Conservation (phyloP, 116 monocot species). For the Trichopus zeylanicus region DNA sequence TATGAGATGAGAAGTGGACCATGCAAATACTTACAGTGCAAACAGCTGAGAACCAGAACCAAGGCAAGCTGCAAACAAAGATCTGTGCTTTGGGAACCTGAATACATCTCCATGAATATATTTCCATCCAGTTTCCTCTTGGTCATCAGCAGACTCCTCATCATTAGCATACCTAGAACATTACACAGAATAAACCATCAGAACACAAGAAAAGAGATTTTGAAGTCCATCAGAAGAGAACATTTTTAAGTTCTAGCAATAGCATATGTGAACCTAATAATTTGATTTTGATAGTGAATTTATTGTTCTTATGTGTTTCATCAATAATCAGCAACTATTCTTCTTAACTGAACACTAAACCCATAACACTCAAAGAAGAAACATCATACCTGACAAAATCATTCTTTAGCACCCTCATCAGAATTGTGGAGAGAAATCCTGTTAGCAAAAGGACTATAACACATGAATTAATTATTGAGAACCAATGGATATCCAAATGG, state of each 20-base stretch:
- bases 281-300: too few relatives aligned
- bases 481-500: too few relatives aligned
- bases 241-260: too few relatives aligned
- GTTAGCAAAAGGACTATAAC: slow-evolving; percentile 26
- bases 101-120: slow-evolving; percentile 77
- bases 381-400: slow-evolving; percentile 23
- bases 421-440: slow-evolving; percentile 27
- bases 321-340: too few relatives aligned
- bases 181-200: slow-evolving; percentile 1
- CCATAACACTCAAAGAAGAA: too few relatives aligned
- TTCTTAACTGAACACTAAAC: too few relatives aligned
- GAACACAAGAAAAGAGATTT: background rate
- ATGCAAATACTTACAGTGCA: slow-evolving; percentile 47
- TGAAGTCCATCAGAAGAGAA: too few relatives aligned
- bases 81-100: slow-evolving; percentile 55
- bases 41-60: slow-evolving; percentile 69
- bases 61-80: slow-evolving; percentile 54
- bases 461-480: slow-evolving; percentile 28
- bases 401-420: slow-evolving; percentile 33
- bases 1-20: too few relatives aligned
- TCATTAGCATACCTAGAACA: slow-evolving; percentile 45
- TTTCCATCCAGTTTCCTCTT: slow-evolving; percentile 79
- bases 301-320: too few relatives aligned
- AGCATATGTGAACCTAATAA: too few relatives aligned
- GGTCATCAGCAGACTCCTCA: slow-evolving; percentile 57